These are phyloP conservation scores for Irpex rosettiformis DNA, from an alignment of 1,284 basidiomycete genomes.

Conservation along the genomic window DNA sequence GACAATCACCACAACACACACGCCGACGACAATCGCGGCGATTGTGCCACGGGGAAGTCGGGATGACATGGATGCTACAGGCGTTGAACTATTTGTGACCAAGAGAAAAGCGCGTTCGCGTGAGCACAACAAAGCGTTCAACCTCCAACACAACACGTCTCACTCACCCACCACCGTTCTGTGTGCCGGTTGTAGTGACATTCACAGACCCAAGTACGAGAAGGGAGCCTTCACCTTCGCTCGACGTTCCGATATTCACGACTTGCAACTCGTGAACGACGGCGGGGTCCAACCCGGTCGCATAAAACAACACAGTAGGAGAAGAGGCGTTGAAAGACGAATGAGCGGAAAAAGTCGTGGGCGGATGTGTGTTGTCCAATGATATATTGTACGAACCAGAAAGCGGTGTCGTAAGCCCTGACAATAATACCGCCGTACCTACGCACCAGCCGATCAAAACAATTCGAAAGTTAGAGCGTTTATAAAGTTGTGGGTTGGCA, in stretches of 20 bases:
- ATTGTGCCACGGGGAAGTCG: constrained; percentile 47
- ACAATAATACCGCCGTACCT: constrained; percentile 59
- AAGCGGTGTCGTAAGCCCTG: constrained; percentile 49
- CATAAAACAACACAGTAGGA: constrained; percentile 53
- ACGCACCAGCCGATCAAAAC: constrained; percentile 15
- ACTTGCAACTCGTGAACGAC: constrained; percentile 48
- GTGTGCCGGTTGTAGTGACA: constrained; percentile 32
- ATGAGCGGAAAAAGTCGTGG: constrained; percentile 40
- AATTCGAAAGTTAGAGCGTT: constrained; percentile 5
- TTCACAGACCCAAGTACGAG: constrained; percentile 38
- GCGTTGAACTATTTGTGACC: constrained; percentile 16
- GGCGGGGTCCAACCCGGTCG: constrained; percentile 53
- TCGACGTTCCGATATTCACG: constrained; percentile 41
- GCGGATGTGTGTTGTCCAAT: constrained; percentile 43
- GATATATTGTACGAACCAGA: constrained; percentile 57
- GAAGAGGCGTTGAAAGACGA: constrained; percentile 52
- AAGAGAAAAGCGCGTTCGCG: constrained; percentile 10
- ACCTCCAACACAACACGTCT: constrained; percentile 4
- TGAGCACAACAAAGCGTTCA: constrained; percentile 12
- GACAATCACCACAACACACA: constrained; percentile 47
- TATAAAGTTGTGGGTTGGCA: not conserved
- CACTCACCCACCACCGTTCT: constrained; percentile 32
- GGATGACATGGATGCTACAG: constrained; percentile 18
- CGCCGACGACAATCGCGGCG: constrained; percentile 57
- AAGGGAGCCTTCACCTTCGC: constrained; percentile 31